A percentile compares a stretch with the other conserved stretches of the same genome.
phyloP scores from a whole-genome alignment of 192 early-diverging fungal genomes.

The Chytriomyces sp. region DNA sequence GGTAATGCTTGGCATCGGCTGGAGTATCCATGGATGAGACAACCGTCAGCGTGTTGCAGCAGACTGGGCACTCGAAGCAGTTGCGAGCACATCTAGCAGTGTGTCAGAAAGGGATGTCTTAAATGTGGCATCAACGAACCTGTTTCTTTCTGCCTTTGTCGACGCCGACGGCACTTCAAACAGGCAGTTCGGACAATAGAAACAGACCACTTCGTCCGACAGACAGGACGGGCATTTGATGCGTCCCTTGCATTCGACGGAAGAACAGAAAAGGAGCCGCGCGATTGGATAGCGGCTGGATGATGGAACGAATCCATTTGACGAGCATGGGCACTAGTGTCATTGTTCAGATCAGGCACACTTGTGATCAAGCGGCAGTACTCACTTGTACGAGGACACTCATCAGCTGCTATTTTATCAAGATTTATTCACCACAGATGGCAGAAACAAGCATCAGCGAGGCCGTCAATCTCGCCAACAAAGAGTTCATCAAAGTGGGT shows the following conservation, averaged over 20 bases:
- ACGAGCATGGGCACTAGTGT: background rate
- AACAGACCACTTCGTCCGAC: slow-evolving; percentile 82
- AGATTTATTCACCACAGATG: background rate
- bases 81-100: slow-evolving; percentile 24
- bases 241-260: slow-evolving; percentile 73
- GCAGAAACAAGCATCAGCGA: slow-evolving; percentile 6
- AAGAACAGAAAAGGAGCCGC: slow-evolving; percentile 78
- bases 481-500: slow-evolving; percentile 52
- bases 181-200: slow-evolving; percentile 95
- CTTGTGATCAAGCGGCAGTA: too few species aligned
- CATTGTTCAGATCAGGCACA: too few species aligned
- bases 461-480: slow-evolving; percentile 48
- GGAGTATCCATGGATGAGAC: slow-evolving; percentile 10
- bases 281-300: slow-evolving; percentile 31
- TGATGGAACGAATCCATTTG: background rate
- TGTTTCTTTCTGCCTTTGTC: slow-evolving; percentile 94
- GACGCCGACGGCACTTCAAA: slow-evolving; percentile 96
- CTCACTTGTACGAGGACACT: too few species aligned
- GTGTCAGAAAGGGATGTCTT: background rate
- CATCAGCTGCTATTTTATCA: too few species aligned
- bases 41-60: slow-evolving; percentile 37
- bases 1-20: slow-evolving; percentile 53
- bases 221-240: slow-evolving; percentile 83
- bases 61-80: slow-evolving; percentile 43
- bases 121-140: slow-evolving; percentile 41